These are phyloP conservation scores for Berberis vulgaris DNA, from an alignment of 164 flowering plant species.

Conservation along the genomic window DNA sequence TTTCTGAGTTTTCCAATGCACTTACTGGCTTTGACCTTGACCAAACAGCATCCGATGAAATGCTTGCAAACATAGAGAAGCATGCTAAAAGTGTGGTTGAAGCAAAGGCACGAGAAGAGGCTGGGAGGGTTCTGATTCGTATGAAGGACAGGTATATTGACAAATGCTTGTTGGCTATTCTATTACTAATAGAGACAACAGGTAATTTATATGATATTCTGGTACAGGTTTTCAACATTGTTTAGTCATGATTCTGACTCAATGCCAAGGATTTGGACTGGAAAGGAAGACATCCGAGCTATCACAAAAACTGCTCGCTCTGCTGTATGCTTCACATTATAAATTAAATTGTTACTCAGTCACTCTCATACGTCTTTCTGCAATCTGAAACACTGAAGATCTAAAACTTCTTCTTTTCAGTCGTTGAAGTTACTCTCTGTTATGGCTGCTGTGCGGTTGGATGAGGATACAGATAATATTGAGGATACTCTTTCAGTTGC, in stretches of 20 bases:
- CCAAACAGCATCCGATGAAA: slow-evolving; percentile 42
- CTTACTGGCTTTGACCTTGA: slow-evolving; percentile 88
- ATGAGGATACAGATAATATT: slow-evolving; percentile 21
- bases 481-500: slow-evolving; percentile 64
- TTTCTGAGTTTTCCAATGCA: slow-evolving; percentile 57
- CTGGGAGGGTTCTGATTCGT: slow-evolving; percentile 76
- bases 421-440: not conserved
- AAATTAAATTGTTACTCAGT: not conserved
- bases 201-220: not conserved
- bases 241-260: slow-evolving; percentile 1
- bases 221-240: not conserved
- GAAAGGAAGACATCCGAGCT: slow-evolving; percentile 1
- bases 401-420: not conserved
- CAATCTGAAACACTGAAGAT: not conserved
- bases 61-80: slow-evolving; percentile 46
- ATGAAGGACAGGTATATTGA: slow-evolving; percentile 85
- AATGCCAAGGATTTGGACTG: slow-evolving; percentile 4
- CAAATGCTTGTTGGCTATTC: not conserved
- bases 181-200: not conserved
- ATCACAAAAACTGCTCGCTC: slow-evolving; percentile 1
- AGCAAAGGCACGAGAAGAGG: slow-evolving; percentile 80
- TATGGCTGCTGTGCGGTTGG: slow-evolving; percentile 1
- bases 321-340: not conserved
- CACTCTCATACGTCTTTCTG: no score
- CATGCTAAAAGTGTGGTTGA: slow-evolving; percentile 78